Conservation (phyloP, 2,329 filamentous ascomycete species). For the Monilinia laxa region DNA sequence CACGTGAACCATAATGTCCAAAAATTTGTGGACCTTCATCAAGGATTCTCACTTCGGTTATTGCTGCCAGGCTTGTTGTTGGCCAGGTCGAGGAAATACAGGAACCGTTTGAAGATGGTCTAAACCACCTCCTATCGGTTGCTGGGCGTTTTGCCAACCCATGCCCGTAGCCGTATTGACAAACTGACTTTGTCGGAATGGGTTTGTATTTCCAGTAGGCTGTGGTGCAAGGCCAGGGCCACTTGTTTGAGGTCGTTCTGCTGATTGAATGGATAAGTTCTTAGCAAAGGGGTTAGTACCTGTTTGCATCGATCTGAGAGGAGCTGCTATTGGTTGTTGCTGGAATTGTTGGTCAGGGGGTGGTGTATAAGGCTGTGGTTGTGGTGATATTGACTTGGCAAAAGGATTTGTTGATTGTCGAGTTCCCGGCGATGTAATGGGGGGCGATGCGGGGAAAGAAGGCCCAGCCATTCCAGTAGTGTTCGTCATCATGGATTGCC, state of each 20-base stretch:
- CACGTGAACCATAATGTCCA: constrained; percentile 17
- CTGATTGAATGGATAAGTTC: constrained; percentile 39
- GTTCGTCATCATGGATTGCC: constrained; percentile 76
- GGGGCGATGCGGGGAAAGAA: constrained; percentile 45
- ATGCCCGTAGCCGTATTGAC: constrained; percentile 85
- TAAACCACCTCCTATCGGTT: constrained; percentile 76
- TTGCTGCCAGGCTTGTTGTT: constrained; percentile 60
- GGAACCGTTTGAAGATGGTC: constrained; percentile 77
- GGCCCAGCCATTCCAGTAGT: constrained; percentile 50
- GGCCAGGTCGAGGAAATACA: constrained; percentile 79
- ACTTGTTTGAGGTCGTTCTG: constrained; percentile 38
- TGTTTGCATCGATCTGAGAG: constrained; percentile 58
- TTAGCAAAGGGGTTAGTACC: constrained; percentile 72
- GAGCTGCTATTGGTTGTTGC: constrained; percentile 44
- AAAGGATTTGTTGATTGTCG: constrained; percentile 85
- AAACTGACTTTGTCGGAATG: constrained; percentile 88
- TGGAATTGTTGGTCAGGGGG: constrained; percentile 40
- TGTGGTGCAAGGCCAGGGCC: constrained; percentile 61
- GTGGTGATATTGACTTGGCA: constrained; percentile 58
- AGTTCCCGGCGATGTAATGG: constrained; percentile 47
- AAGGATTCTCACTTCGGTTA: constrained; percentile 22
- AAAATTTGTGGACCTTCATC: background rate
- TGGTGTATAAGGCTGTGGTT: constrained; percentile 41
- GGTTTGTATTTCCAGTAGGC: constrained; percentile 86
- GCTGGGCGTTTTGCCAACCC: constrained; percentile 80